These are phyloP conservation scores for Fusarium chaquense DNA, from an alignment of 2,329 filamentous ascomycete species.

Conservation along the genomic window DNA sequence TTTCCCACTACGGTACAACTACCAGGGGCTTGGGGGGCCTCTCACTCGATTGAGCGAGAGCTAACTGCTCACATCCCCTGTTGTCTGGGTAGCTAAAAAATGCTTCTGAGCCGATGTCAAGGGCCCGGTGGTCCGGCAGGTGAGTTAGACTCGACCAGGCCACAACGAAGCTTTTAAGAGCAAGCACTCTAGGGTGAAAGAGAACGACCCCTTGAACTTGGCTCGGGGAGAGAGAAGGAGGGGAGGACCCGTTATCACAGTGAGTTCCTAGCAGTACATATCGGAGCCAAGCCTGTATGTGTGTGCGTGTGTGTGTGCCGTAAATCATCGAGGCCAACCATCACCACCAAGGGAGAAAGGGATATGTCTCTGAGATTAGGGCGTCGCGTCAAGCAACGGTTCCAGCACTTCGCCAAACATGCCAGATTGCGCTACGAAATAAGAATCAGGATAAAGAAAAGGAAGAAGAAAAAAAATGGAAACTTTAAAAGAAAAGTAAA, in stretches of 20 bases:
- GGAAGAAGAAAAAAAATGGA: neutral
- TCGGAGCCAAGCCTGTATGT: neutral
- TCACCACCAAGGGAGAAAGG: conserved; percentile 21
- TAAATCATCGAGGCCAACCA: conserved; percentile 17
- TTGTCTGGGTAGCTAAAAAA: conserved; percentile 35
- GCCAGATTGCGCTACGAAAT: neutral
- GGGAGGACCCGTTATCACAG: conserved; percentile 28
- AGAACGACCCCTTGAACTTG: conserved; percentile 1
- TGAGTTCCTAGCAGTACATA: conserved; percentile 8
- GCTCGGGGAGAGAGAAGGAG: neutral
- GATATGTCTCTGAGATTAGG: conserved; percentile 4
- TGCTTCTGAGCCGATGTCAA: conserved; percentile 25
- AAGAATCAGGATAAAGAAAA: neutral
- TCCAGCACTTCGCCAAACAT: conserved; percentile 5
- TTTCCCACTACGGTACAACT: neutral
- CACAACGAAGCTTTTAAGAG: conserved; percentile 22
- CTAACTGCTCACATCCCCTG: conserved; percentile 18
- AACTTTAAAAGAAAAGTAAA: conserved; percentile 6
- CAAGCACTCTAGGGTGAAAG: neutral
- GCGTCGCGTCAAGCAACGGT: conserved; percentile 20
- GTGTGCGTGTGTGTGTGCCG: neutral
- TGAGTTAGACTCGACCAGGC: neutral
- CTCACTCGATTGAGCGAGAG: conserved; percentile 21
- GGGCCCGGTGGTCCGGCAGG: conserved; percentile 24
- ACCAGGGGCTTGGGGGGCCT: conserved; percentile 24